These are phyloP conservation scores for Fusarium globosum DNA, from an alignment of 2,329 filamentous ascomycete genomes.

Conservation along the genomic window DNA sequence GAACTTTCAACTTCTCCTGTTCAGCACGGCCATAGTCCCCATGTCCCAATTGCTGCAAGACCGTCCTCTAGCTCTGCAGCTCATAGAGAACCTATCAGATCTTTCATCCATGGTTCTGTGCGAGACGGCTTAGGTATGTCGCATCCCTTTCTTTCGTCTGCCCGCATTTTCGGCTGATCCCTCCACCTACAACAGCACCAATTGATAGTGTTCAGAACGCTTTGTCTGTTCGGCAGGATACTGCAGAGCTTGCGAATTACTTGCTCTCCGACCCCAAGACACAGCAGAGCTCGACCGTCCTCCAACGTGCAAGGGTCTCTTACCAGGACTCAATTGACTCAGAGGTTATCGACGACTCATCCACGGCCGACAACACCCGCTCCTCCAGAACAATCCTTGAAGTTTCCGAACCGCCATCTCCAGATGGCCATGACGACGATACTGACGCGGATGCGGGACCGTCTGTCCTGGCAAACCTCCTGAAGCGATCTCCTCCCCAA, in stretches of 20 bases:
- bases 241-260: conserved; percentile 86
- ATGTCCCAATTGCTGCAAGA: conserved; percentile 43
- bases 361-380: conserved; percentile 40
- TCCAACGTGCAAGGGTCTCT: conserved; percentile 51
- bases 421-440: conserved; percentile 34
- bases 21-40: conserved; percentile 23
- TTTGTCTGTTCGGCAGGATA: conserved; percentile 84
- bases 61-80: conserved; percentile 54
- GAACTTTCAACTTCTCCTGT: conserved; percentile 44
- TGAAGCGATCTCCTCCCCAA: conserved; percentile 61
- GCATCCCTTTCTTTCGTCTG: background rate
- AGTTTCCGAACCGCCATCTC: conserved; percentile 62
- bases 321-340: conserved; percentile 44
- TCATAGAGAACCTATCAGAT: conserved; percentile 75
- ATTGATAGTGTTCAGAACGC: conserved; percentile 79
- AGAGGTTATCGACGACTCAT: conserved; percentile 38
- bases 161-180: background rate
- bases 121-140: conserved; percentile 68
- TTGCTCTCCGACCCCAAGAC: conserved; percentile 74
- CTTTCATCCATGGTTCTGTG: conserved; percentile 75
- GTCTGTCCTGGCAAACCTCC: conserved; percentile 61
- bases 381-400: conserved; percentile 67
- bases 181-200: conserved; percentile 52
- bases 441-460: conserved; percentile 44
- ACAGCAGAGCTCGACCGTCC: conserved; percentile 58